phyloP scores from a whole-genome alignment of 495 filamentous ascomycete genomes.

The Podospora fimiseda region DNA sequence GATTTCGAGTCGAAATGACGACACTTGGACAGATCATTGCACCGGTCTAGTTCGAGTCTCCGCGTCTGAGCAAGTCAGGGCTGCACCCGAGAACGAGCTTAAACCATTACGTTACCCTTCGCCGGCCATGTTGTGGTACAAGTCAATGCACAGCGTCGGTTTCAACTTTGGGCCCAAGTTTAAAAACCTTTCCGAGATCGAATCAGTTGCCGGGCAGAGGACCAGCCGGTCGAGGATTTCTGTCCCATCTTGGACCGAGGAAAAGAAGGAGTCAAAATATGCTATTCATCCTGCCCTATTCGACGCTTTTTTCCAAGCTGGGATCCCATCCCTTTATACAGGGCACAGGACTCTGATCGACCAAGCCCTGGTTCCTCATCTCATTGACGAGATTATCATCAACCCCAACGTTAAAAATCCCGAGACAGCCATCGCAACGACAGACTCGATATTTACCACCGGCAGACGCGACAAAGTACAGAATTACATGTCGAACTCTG shows the following conservation, averaged over 20 bases:
- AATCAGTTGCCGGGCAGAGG: background rate
- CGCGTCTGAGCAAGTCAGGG: no score
- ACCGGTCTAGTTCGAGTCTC: background rate
- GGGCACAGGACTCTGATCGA: background rate
- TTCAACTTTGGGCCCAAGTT: conserved; percentile 23
- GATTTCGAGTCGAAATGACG: background rate
- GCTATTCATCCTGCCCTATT: background rate
- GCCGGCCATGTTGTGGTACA: conserved; percentile 23
- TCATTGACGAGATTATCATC: background rate
- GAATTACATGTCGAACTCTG: background rate
- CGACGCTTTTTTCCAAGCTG: background rate
- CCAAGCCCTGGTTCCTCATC: background rate
- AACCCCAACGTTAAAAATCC: background rate
- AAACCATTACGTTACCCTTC: conserved; percentile 1
- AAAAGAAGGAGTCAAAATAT: background rate
- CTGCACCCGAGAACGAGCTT: no score
- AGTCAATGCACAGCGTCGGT: conserved; percentile 19
- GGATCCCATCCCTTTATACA: background rate
- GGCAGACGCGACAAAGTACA: background rate
- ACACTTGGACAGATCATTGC: conserved; percentile 1
- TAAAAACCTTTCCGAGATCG: conserved; percentile 10
- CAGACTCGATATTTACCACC: background rate
- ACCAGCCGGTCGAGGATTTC: background rate
- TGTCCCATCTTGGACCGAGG: background rate
- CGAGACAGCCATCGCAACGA: background rate